Conservation (phyloP, 2,329 filamentous ascomycete species). For the Shiraia bambusicola region DNA sequence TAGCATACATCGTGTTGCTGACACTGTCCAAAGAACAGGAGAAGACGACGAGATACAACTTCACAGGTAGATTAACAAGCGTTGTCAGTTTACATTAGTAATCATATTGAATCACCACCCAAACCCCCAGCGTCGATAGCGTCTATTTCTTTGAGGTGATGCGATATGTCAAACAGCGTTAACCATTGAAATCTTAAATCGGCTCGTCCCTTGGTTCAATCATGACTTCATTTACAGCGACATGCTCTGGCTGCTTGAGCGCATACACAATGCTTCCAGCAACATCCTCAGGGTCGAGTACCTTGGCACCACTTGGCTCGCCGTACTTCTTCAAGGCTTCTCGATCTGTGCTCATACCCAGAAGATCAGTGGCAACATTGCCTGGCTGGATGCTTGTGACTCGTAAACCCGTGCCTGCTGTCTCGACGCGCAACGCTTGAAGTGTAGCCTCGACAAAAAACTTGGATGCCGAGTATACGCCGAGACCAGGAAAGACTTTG, state of each 20-base stretch:
- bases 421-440: constrained; percentile 74
- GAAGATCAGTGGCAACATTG: constrained; percentile 71
- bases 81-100: background rate
- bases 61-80: background rate
- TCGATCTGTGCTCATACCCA: constrained; percentile 72
- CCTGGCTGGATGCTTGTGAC: constrained; percentile 77
- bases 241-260: constrained; percentile 70
- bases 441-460: constrained; percentile 83
- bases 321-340: constrained; percentile 80
- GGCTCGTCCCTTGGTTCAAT: constrained; percentile 53
- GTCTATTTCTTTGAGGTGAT: background rate
- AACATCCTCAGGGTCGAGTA: constrained; percentile 72
- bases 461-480: constrained; percentile 80
- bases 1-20: constrained; percentile 8
- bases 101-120: background rate
- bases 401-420: constrained; percentile 69
- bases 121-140: background rate
- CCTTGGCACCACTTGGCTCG: constrained; percentile 71
- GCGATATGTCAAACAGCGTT: background rate
- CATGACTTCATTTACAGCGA: constrained; percentile 77
- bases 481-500: constrained; percentile 78
- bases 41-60: constrained; percentile 13
- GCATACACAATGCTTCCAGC: constrained; percentile 74
- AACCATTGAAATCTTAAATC: constrained; percentile 18
- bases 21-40: constrained; percentile 9